phyloP scores from a whole-genome alignment of 176 grass and related monocot species.

The Phragmites australis region DNA sequence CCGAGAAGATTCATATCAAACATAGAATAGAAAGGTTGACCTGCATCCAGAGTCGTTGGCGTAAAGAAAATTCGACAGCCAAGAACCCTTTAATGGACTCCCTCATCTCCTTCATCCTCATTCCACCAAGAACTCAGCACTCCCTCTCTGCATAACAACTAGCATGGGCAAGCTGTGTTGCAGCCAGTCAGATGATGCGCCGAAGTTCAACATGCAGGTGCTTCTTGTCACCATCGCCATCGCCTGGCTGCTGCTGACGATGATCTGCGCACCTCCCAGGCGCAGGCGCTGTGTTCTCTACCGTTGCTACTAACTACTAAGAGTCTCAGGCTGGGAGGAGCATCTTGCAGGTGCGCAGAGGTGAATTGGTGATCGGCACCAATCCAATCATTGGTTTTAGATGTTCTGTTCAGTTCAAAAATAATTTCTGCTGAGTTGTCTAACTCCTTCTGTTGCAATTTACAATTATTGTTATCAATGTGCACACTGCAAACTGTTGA shows the following conservation, averaged over 20 bases:
- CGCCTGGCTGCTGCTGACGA: constrained; percentile 57
- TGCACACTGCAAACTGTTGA: neutral
- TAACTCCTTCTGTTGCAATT: neutral
- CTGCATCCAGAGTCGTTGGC: neutral
- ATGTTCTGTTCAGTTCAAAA: constrained; percentile 11
- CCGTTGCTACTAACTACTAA: no score
- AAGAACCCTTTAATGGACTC: neutral
- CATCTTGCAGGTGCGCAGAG: neutral
- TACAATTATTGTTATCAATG: neutral
- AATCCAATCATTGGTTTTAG: constrained; percentile 28
- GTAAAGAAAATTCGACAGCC: neutral
- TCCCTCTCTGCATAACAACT: neutral
- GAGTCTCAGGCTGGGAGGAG: neutral
- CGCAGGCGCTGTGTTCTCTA: constrained; percentile 49
- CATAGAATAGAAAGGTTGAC: constrained; percentile 17
- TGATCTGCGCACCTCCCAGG: constrained; percentile 54
- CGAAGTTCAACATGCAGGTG: constrained; percentile 56
- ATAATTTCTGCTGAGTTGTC: constrained; percentile 28
- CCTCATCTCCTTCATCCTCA: neutral
- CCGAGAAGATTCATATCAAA: constrained; percentile 26
- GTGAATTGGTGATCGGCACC: neutral
- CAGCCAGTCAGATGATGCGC: constrained; percentile 43
- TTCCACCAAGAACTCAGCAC: neutral
- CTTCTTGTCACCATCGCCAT: constrained; percentile 52
- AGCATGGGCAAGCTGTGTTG: constrained; percentile 85